Percentiles rank a stretch among this genome's conserved stretches.
These are phyloP conservation scores for Bolboschoenus planiculmis DNA, from an alignment of 176 grass and related monocot genomes.

Conservation along the genomic window DNA sequence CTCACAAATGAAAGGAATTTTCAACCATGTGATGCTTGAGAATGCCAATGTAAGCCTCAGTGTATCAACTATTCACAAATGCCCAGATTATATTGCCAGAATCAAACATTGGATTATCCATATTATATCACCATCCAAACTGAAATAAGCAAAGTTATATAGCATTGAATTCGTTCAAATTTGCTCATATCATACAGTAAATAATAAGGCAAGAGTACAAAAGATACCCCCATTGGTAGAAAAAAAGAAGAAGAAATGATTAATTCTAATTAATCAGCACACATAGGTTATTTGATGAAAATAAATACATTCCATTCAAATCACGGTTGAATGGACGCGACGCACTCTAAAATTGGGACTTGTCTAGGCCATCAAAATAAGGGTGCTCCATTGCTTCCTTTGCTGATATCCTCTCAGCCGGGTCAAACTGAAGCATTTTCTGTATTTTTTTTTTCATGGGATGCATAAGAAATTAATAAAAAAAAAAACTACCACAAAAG, in stretches of 20 bases:
- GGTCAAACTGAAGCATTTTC: conserved; percentile 82
- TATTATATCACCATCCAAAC: background rate
- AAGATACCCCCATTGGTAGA: background rate
- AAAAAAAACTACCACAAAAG: background rate
- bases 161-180: background rate
- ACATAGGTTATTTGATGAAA: background rate
- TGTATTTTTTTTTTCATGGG: conserved; percentile 27
- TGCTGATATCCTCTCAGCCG: conserved; percentile 66
- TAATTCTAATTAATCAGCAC: background rate
- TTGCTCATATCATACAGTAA: background rate
- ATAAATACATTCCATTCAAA: conserved; percentile 19
- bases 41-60: background rate
- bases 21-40: background rate
- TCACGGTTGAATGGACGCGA: background rate
- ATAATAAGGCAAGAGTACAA: background rate
- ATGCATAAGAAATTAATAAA: conserved; percentile 32
- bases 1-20: background rate
- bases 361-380: conserved; percentile 79
- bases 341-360: conserved; percentile 63
- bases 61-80: background rate
- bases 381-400: conserved; percentile 74
- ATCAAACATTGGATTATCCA: background rate
- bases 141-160: background rate
- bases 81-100: background rate
- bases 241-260: background rate